Percentiles rank a stretch among this genome's conserved stretches.
Conservation (phyloP, 176 grass and related monocot genomes). For the Microstegium vimineum region DNA sequence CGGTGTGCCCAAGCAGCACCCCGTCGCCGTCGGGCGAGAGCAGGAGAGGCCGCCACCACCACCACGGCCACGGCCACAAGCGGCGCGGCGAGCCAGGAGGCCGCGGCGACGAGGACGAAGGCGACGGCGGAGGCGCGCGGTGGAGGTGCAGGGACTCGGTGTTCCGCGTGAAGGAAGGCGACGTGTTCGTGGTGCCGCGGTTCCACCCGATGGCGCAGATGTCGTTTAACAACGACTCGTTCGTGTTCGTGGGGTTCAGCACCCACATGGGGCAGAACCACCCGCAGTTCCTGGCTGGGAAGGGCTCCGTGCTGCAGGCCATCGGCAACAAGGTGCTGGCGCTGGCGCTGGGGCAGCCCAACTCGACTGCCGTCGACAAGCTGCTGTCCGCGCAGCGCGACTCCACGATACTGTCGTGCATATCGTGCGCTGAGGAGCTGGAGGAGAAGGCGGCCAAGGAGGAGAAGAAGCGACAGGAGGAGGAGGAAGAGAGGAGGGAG, state of each 20-base stretch:
- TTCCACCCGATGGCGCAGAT: conserved; percentile 88
- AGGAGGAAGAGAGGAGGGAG: neutral
- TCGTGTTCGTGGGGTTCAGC: conserved; percentile 88
- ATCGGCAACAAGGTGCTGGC: conserved; percentile 51
- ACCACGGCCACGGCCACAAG: neutral
- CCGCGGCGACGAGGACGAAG: neutral
- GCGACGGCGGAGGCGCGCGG: neutral
- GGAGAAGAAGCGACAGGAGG: neutral
- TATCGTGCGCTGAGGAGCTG: conserved; percentile 79
- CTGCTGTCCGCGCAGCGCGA: conserved; percentile 47
- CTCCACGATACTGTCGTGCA: conserved; percentile 62
- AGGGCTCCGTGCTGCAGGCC: conserved; percentile 46
- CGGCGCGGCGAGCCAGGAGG: neutral
- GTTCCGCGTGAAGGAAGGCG: conserved; percentile 66
- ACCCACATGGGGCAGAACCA: conserved; percentile 60
- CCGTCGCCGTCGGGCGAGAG: conserved; percentile 1
- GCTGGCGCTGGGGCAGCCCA: conserved; percentile 38
- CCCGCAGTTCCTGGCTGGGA: conserved; percentile 82
- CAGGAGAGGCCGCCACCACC: neutral
- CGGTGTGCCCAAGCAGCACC: conserved; percentile 55
- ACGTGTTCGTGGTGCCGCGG: conserved; percentile 68
- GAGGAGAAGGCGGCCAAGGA: conserved; percentile 41
- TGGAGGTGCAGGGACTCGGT: conserved; percentile 54
- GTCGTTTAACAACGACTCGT: conserved; percentile 78
- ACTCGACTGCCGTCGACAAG: conserved; percentile 40